Conservation (phyloP, 306 rosid genomes). For the Inga oerstediana region DNA sequence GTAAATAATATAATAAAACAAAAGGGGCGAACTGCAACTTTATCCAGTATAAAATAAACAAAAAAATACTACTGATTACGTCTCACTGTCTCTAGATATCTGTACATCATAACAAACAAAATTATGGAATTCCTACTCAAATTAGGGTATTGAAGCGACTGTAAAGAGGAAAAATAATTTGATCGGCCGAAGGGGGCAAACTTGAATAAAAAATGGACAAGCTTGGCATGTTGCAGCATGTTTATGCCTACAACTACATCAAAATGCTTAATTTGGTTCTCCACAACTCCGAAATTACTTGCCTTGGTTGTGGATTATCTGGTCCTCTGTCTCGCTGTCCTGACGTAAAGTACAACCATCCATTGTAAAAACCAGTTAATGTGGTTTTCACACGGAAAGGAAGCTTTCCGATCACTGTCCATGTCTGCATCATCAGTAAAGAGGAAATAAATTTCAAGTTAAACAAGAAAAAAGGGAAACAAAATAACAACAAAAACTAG, state of each 20-base stretch:
- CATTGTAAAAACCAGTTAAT: slow-evolving; percentile 77
- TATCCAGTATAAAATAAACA: too few species aligned
- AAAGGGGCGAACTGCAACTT: not conserved
- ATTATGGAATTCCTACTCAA: slow-evolving; percentile 1
- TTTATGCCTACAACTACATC: slow-evolving; percentile 19
- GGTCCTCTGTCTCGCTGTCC: slow-evolving; percentile 96
- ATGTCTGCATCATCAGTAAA: slow-evolving; percentile 50
- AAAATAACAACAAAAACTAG: not conserved
- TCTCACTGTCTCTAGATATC: not conserved
- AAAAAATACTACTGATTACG: not conserved
- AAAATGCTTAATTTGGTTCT: slow-evolving; percentile 66
- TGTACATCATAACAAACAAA: slow-evolving; percentile 12
- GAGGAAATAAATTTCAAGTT: not conserved
- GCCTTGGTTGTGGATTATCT: slow-evolving; percentile 81
- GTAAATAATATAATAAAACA: too few species aligned
- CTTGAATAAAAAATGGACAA: slow-evolving; percentile 7
- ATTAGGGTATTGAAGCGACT: slow-evolving; percentile 10
- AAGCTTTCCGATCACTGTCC: slow-evolving; percentile 96
- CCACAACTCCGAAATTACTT: slow-evolving; percentile 75
- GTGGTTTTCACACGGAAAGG: slow-evolving; percentile 87
- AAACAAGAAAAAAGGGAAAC: not conserved
- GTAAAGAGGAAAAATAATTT: not conserved
- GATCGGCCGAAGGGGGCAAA: not conserved
- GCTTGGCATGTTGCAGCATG: not conserved
- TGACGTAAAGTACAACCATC: slow-evolving; percentile 87